These are phyloP conservation scores for Seiridium unicorne DNA, from an alignment of 2,329 filamentous ascomycete genomes.

Conservation along the genomic window DNA sequence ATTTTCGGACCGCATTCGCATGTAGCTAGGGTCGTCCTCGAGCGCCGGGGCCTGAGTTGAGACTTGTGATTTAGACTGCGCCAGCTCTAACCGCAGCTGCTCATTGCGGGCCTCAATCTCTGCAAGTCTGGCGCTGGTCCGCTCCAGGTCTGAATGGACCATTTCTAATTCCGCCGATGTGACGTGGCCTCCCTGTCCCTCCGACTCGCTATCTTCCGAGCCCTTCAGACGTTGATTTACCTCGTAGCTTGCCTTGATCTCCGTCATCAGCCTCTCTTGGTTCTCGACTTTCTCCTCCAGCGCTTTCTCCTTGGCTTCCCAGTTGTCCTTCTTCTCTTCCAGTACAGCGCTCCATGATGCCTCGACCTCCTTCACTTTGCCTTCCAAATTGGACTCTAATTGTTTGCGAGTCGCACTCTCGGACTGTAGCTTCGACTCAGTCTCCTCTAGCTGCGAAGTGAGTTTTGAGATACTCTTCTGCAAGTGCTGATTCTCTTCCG, in stretches of 20 bases:
- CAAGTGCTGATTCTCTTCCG: constrained; percentile 84
- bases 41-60: constrained; percentile 61
- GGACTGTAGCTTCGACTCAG: constrained; percentile 75
- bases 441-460: constrained; percentile 78
- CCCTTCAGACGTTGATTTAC: constrained; percentile 87
- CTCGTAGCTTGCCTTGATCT: constrained; percentile 96
- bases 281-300: constrained; percentile 93
- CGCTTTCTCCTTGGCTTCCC: constrained; percentile 88
- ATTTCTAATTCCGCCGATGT: constrained; percentile 91
- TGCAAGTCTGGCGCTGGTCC: constrained; percentile 80
- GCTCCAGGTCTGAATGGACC: constrained; percentile 85
- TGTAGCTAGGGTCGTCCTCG: constrained; percentile 86
- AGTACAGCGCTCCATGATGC: constrained; percentile 85
- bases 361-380: constrained; percentile 85
- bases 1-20: constrained; percentile 89
- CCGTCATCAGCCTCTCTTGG: constrained; percentile 86
- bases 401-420: constrained; percentile 72
- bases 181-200: constrained; percentile 60
- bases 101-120: constrained; percentile 95
- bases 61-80: constrained; percentile 77
- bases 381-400: constrained; percentile 74
- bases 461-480: constrained; percentile 74
- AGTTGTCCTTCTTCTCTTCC: constrained; percentile 93
- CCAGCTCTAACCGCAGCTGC: constrained; percentile 84
- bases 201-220: constrained; percentile 60